These are phyloP conservation scores for Verticillium tricorpus DNA, from an alignment of 2,329 filamentous ascomycete genomes.

Conservation along the genomic window DNA sequence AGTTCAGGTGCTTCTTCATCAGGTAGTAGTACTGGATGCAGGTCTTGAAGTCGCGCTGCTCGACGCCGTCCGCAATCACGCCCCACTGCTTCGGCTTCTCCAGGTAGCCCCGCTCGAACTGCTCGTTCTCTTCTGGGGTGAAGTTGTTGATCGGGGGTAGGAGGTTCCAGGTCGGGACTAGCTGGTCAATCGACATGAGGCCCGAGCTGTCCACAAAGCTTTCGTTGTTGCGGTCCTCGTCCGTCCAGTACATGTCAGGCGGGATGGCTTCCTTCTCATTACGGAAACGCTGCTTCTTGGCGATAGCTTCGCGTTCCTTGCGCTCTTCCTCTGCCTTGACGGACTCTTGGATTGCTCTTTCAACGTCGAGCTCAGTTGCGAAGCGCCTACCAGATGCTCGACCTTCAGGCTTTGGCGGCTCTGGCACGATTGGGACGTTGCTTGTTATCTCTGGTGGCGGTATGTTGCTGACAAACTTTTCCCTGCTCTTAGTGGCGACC, in stretches of 20 bases:
- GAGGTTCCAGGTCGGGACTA: conserved; percentile 67
- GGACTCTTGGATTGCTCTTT: conserved; percentile 68
- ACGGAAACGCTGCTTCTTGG: conserved; percentile 65
- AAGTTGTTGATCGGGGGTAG: conserved; percentile 72
- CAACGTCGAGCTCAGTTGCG: conserved; percentile 68
- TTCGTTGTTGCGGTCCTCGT: conserved; percentile 52
- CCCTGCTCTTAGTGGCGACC: conserved; percentile 48
- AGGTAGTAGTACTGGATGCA: conserved; percentile 86
- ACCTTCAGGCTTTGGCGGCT: conserved; percentile 46
- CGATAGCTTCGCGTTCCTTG: conserved; percentile 60
- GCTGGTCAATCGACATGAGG: conserved; percentile 58
- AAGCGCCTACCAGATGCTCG: conserved; percentile 52
- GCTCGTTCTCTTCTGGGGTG: conserved; percentile 61
- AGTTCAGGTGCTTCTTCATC: conserved; percentile 68
- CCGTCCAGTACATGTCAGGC: conserved; percentile 63
- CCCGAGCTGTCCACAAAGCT: conserved; percentile 64
- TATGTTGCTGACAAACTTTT: conserved; percentile 42
- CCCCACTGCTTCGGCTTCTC: conserved; percentile 81
- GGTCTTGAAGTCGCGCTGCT: conserved; percentile 66
- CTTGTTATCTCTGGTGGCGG: conserved; percentile 28
- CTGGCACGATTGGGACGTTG: conserved; percentile 25
- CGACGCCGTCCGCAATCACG: conserved; percentile 64
- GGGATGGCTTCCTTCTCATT: conserved; percentile 74
- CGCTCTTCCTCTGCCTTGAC: conserved; percentile 66
- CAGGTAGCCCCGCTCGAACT: conserved; percentile 71